Percentiles rank a stretch among this genome's conserved stretches.
Evolutionary conservation across 495 filamentous ascomycete species (phyloP).

Genomic region (Penicillium verhagenii): DNA sequence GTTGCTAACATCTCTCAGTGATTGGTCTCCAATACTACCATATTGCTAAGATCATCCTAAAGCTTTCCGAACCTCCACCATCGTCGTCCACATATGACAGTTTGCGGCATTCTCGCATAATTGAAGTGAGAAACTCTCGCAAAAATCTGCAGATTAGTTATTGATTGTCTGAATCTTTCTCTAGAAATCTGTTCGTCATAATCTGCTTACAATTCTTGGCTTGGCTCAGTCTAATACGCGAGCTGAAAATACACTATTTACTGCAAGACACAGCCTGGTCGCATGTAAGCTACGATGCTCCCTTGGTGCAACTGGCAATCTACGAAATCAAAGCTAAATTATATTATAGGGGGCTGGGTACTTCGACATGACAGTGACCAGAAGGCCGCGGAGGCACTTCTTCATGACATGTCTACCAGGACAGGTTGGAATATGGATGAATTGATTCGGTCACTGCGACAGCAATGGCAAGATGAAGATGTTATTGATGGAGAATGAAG

Average conservation of each 20-base stretch:
- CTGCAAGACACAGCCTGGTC: constrained; percentile 30
- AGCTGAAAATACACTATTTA: constrained; percentile 33
- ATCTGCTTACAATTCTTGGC: constrained; percentile 26
- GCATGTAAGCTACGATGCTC: constrained; percentile 29
- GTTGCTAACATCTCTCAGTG: constrained; percentile 8
- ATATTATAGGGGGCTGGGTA: constrained; percentile 27
- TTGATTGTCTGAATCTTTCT: not conserved
- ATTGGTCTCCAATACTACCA: constrained; percentile 34
- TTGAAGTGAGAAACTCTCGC: constrained; percentile 16
- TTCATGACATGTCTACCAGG: constrained; percentile 24
- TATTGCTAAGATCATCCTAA: constrained; percentile 31
- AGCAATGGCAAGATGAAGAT: constrained; percentile 26
- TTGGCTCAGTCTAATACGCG: constrained; percentile 29
- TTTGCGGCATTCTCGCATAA: constrained; percentile 22
- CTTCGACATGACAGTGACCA: constrained; percentile 28
- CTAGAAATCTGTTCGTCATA: constrained; percentile 26
- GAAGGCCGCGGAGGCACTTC: constrained; percentile 23
- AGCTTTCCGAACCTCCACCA: constrained; percentile 16
- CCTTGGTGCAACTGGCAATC: too few relatives aligned
- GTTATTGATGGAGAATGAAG: not conserved
- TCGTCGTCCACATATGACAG: constrained; percentile 20
- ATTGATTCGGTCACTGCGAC: constrained; percentile 21
- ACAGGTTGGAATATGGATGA: constrained; percentile 33
- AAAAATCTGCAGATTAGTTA: not conserved
- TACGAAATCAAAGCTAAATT: too few relatives aligned